Evolutionary conservation across 768 basidiomycete species (phyloP), one percentile per base, ranked within the genome.

Genomic region (Boletus sp.): DNA sequence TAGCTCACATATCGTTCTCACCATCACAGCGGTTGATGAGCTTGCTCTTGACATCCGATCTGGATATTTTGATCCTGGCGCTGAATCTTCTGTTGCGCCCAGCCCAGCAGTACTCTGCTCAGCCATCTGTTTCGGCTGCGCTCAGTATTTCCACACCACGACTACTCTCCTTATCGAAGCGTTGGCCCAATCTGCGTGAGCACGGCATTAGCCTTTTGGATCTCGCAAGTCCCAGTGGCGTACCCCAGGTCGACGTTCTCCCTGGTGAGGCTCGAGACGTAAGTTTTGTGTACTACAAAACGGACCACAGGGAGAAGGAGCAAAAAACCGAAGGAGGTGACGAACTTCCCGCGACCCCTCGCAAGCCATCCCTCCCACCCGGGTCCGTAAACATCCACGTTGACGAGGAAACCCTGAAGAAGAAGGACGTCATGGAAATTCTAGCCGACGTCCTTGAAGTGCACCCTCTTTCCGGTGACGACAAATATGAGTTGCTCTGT

Each of bases 61-160:
- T 97, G 58, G 93, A 97, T 67, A 80, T 98, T 44, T 79, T 98
- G 42, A 83, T 92, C 53, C 76, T 90, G 33, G 82, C 93, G 35
- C 79, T 98, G 57, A 89, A 90, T 63, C 82, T 98, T 46, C 78
- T 97, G 48, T 83, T 98, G 30, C 89, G 97, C 33, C 95, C 96
- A 2, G 87, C 93, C 5, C 95, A 98, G 67, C 95, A 98, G 69
- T 98, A 97, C 71, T 94, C 92, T 8, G 84, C 87, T 14, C 89
- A 92, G 64, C 88, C 90, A 9, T 85, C 92, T 12, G 87, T 95
- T 50, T 88, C 91, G 40, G 84, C 89, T 62, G 85, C 86, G 1
- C 80, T 92, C n/a, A 89, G 81, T 72, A 89, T 90, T 56, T 92
- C 87, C 36, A 90, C 86, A 4, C 81, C 86, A 54, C 88, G 91